Evolutionary conservation across 139 green algal species (phyloP), one percentile per base, ranked within the genome.

Genomic region (Tetratostichococcus sp.): DNA sequence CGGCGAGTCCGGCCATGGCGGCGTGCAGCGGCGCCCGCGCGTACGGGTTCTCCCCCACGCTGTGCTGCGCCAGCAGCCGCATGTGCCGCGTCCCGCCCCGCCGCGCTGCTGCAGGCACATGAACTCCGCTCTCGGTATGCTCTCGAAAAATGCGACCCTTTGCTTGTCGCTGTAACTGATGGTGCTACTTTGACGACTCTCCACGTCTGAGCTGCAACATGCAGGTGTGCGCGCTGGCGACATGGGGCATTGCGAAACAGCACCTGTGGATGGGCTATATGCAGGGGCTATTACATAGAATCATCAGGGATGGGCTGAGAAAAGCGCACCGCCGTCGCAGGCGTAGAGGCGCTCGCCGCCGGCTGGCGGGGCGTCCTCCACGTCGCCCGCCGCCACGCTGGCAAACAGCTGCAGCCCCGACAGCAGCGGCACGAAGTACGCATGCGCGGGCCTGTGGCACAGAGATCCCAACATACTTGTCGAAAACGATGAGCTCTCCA

Each of bases 361-460:
- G 50, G 50, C 50, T 2, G 50, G 50, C 50, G 50, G 50, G 11
- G 50, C 11, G 50, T 62, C 50, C 50, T 8, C 14, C 50, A 62
- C 50, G 17, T 62, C 50, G 14, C 14, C 50, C 17, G 19, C 2
- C 50, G 11, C 11, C 50, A 62, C 50, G 2, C 17, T 28, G 17
- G 50, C 50, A 62, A 93, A 94, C 25, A 94, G 77, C 81, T 94
- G 88, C 66, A 94, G 86, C 25, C 85, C 88, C 25, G 86, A 93
- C 21, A 96, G 85, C 76, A 89, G 93, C 1, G 91, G 91, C 74
- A 94, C 85, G 71, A 88, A 96, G 79, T 92, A 91, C 32, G 84
- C 83, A 30, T 82, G 82, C 17, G 84, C 87, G 17, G 87, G 79
- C 4, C 39, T 50, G 39, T 11, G 11, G 39, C n/a, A 11, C 39